A percentile compares a stretch with the other conserved stretches of the same genome.
Conservation (phyloP, 1,139 yeast species). For the Saccharomyces pastorianus region DNA sequence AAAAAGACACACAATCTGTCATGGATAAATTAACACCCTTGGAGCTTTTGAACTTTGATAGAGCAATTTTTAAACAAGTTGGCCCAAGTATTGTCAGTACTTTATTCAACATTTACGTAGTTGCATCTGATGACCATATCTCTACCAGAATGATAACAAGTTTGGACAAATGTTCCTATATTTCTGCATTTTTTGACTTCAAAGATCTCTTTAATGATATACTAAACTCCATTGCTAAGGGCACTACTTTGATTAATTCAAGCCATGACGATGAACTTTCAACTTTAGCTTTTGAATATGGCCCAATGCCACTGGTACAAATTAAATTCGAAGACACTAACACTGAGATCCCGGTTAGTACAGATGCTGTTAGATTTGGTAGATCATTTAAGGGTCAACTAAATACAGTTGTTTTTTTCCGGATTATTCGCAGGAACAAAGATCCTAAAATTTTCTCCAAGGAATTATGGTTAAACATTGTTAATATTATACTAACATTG, state of each 20-base stretch:
- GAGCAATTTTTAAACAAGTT: constrained; percentile 53
- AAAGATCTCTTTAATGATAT: constrained; percentile 56
- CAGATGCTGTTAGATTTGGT: constrained; percentile 76
- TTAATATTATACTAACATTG: constrained; percentile 54
- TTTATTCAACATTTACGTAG: constrained; percentile 66
- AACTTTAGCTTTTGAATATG: constrained; percentile 7
- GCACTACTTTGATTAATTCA: constrained; percentile 42
- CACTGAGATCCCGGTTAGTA: constrained; percentile 66
- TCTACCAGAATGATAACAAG: constrained; percentile 81
- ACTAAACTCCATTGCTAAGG: constrained; percentile 51
- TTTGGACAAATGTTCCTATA: constrained; percentile 72
- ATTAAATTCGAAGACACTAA: constrained; percentile 40
- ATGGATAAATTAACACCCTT: constrained; percentile 25
- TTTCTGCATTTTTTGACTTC: constrained; percentile 60
- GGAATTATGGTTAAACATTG: constrained; percentile 49
- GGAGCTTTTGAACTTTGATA: constrained; percentile 49
- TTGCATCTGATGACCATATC: constrained; percentile 85
- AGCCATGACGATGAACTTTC: constrained; percentile 19
- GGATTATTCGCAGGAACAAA: constrained; percentile 57
- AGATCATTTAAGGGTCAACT: constrained; percentile 87
- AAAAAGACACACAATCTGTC: constrained; percentile 17
- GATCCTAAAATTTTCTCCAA: constrained; percentile 28
- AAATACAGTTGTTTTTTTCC: constrained; percentile 75
- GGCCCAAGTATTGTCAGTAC: constrained; percentile 62
- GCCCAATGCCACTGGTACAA: constrained; percentile 34